phyloP scores from a whole-genome alignment of 805 yeast species.

The Barnettozyma sucrosica region DNA sequence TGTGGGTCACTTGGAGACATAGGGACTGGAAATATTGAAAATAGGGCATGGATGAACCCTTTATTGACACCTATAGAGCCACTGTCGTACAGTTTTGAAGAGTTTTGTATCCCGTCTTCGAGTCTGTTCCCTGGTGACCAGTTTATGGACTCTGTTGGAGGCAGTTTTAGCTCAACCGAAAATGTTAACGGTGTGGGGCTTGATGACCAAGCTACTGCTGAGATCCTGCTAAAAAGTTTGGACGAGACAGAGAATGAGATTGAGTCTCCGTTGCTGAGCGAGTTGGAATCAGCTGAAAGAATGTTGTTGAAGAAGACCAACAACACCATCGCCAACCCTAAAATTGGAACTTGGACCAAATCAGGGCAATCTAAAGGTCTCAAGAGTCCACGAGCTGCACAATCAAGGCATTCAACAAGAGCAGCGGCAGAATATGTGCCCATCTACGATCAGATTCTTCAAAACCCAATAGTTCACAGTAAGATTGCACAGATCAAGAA shows the following conservation, averaged over 20 bases:
- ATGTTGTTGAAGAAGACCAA: not conserved
- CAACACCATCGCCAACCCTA: not conserved
- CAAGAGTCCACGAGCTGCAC: not conserved
- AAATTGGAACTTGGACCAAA: too few relatives aligned
- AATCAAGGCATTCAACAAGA: not conserved
- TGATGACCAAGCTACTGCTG: constrained; percentile 1
- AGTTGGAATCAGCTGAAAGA: not conserved
- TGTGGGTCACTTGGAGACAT: not conserved
- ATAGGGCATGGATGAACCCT: constrained; percentile 2
- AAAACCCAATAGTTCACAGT: constrained; percentile 25
- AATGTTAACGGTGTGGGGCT: not conserved
- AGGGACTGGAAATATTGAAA: not conserved
- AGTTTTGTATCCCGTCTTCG: not conserved
- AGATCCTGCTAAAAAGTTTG: constrained; percentile 1
- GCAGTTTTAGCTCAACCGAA: not conserved
- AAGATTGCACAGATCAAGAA: constrained; percentile 30
- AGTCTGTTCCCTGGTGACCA: not conserved
- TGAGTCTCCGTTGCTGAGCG: not conserved
- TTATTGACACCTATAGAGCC: constrained; percentile 7
- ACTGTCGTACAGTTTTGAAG: not conserved
- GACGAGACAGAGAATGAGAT: not conserved
- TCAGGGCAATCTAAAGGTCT: too few relatives aligned
- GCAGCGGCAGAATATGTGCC: not conserved
- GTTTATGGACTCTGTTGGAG: not conserved
- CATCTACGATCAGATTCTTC: constrained; percentile 24